These are phyloP conservation scores for Trichoderma atrobrunneum DNA, from an alignment of 2,329 filamentous ascomycete species.

Conservation along the genomic window DNA sequence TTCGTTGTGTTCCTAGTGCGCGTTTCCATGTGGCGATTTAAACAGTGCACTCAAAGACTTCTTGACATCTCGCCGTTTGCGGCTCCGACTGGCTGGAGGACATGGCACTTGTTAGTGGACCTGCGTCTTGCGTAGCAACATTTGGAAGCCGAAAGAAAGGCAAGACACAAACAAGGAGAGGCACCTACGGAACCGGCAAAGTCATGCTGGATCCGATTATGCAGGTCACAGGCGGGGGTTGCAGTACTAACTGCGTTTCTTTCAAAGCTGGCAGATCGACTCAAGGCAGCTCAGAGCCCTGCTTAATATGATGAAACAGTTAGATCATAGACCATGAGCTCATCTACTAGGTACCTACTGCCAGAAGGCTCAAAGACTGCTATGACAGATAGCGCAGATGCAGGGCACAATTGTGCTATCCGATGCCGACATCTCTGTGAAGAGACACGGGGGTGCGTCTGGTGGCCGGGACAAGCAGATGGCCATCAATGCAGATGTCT, in stretches of 20 bases:
- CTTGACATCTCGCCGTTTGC: slow-evolving; percentile 8
- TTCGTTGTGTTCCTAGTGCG: slow-evolving; percentile 10
- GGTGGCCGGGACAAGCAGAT: neutral
- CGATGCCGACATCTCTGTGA: neutral
- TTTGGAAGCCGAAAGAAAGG: slow-evolving; percentile 18
- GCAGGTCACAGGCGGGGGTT: slow-evolving; percentile 8
- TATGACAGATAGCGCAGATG: neutral
- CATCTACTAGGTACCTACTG: neutral
- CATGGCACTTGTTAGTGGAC: slow-evolving; percentile 13
- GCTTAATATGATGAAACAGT: neutral
- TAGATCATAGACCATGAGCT: neutral
- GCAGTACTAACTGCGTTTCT: neutral
- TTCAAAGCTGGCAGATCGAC: neutral
- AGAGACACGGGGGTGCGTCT: neutral
- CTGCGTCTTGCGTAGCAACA: slow-evolving; percentile 12
- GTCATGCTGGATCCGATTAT: slow-evolving; percentile 1
- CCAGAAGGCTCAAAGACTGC: neutral
- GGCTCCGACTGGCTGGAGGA: slow-evolving; percentile 15
- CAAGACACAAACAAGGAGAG: neutral
- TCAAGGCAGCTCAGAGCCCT: neutral
- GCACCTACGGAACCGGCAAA: neutral
- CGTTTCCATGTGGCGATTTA: slow-evolving; percentile 10
- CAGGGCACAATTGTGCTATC: neutral
- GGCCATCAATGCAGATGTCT: neutral
- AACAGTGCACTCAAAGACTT: neutral